These are phyloP conservation scores for Apophysomyces sp. DNA, from an alignment of 371 early-diverging fungal species.

Conservation along the genomic window DNA sequence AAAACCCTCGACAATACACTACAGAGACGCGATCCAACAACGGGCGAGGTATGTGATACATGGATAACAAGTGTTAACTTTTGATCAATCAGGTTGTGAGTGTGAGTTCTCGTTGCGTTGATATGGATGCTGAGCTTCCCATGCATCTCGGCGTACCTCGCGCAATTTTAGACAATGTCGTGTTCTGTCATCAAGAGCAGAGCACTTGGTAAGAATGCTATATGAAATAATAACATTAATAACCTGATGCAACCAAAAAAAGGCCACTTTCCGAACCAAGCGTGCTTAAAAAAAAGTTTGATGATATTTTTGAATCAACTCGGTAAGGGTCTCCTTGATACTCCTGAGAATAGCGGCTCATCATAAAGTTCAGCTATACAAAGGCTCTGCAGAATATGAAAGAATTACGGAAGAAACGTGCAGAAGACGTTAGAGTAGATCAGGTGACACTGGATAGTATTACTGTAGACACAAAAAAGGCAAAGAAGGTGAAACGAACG, in stretches of 20 bases:
- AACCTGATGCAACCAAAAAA: neutral
- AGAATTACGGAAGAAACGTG: conserved; percentile 72
- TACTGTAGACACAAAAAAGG: conserved; percentile 69
- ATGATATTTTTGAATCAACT: conserved; percentile 98
- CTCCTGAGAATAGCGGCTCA: neutral
- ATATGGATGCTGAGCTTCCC: conserved; percentile 87
- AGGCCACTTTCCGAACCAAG: conserved; percentile 94
- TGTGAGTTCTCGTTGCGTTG: conserved; percentile 82
- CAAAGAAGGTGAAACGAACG: conserved; percentile 56
- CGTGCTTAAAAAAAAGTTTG: conserved; percentile 96
- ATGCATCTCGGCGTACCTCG: conserved; percentile 86
- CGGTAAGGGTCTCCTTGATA: conserved; percentile 46
- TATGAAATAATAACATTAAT: neutral
- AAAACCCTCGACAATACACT: conserved; percentile 91
- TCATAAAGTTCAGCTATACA: conserved; percentile 69
- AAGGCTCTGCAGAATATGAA: conserved; percentile 91
- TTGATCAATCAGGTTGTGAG: conserved; percentile 52
- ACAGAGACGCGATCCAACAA: conserved; percentile 55
- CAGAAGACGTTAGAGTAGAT: conserved; percentile 65
- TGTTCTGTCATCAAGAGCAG: conserved; percentile 99
- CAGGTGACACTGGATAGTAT: conserved; percentile 67
- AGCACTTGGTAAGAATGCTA: conserved; percentile 80
- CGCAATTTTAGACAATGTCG: conserved; percentile 97
- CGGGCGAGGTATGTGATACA: conserved; percentile 51
- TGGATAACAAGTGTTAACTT: neutral